Evolutionary conservation across 73 alveolate species (phyloP), one percentile per base, ranked within the genome.

Genomic region (Paramecium biaurelia): DNA sequence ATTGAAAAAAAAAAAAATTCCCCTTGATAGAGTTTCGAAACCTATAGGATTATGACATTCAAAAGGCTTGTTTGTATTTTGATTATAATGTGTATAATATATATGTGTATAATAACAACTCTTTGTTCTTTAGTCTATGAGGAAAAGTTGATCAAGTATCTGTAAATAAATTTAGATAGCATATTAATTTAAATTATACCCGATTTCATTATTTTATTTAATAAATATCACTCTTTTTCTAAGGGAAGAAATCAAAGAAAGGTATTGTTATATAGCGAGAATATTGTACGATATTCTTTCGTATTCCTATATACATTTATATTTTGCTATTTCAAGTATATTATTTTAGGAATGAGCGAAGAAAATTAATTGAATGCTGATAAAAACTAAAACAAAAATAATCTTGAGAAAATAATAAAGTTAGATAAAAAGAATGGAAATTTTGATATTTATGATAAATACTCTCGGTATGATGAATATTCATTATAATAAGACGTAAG

Each of bases 361-460:
- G 86, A 72, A 32, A 53, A 72, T 72, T 72, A 72, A 72, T 35
- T 38, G 58, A 72, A 72, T 38, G 86, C 56, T 7, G 86, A 72
- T 32, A 72, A 72, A 53, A 35, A 72, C 86, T 72, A 72, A 72
- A 79, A 79, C 90, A 79, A 79, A 79, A 79, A 79, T 41, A 79
- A 79, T 47, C 72, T 79, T 30, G 90, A 79, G 90, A 79, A 79
- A 45, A 79, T 79, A 38, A 79, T 79, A 24, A 79, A 79, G 74
- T 47, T 79, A 79, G 90, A 79, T 63, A 79, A 79, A 79, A 79
- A 79, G 90, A 79, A 79, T 79, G 90, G 90, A 26, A 79, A 79
- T 45, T 79, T 79, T 79, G 90, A 79, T 45, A 79, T 79, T 79
- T 79, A 79, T 47, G 90, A 79, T 79, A 79, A 79, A 79, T 79